Conservation (phyloP, 75 land plant species). For the Sequoiadendron giganteum region DNA sequence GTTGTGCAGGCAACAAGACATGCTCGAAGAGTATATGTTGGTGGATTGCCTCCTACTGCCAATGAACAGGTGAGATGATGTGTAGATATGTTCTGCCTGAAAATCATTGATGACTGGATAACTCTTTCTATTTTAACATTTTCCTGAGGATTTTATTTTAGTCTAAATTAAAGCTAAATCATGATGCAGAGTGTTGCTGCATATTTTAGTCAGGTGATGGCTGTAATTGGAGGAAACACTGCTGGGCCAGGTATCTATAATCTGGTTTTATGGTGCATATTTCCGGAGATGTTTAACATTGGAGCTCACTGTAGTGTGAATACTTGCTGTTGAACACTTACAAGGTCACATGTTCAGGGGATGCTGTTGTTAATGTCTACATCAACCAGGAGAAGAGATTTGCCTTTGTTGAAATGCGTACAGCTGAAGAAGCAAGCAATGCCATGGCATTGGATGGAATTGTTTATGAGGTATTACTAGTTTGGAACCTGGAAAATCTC, state of each 20-base stretch:
- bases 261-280: background rate
- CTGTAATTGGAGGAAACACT: slow-evolving; percentile 80
- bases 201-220: slow-evolving; percentile 86
- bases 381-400: slow-evolving; percentile 95
- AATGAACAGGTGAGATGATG: slow-evolving; percentile 76
- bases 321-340: background rate
- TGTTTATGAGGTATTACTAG: slow-evolving; percentile 64
- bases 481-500: background rate
- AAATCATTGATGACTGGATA: background rate
- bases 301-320: background rate
- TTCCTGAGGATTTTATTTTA: background rate
- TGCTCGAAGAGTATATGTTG: slow-evolving; percentile 96
- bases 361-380: slow-evolving; percentile 92
- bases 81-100: background rate
- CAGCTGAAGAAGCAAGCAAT: slow-evolving; percentile 91
- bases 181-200: slow-evolving; percentile 68
- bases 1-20: slow-evolving; percentile 78
- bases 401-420: slow-evolving; percentile 96
- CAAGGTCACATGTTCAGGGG: slow-evolving; percentile 17
- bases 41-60: slow-evolving; percentile 89
- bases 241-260: slow-evolving; percentile 47
- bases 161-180: background rate
- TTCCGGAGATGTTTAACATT: background rate
- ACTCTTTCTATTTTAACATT: background rate
- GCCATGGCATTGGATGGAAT: slow-evolving; percentile 94